Percentiles rank a stretch among this genome's conserved stretches.
Conservation (phyloP, 805 yeast species). For the Ogataea philodendri region DNA sequence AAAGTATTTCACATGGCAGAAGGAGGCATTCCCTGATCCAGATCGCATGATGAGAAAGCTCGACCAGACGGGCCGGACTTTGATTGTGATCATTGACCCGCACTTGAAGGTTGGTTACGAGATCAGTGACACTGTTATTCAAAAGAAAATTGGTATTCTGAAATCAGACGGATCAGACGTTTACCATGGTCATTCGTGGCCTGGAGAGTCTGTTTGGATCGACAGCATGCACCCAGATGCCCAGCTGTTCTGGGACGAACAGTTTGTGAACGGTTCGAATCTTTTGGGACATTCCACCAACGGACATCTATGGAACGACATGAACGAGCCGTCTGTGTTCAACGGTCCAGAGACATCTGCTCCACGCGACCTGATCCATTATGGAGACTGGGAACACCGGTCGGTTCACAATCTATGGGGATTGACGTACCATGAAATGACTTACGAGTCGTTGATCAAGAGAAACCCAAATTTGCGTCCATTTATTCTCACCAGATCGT, state of each 20-base stretch:
- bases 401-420: conserved; percentile 89
- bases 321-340: conserved; percentile 96
- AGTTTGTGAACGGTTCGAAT: conserved; percentile 45
- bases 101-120: conserved; percentile 74
- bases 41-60: conserved; percentile 61
- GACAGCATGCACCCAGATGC: conserved; percentile 74
- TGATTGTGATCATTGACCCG: conserved; percentile 88
- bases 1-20: conserved; percentile 91
- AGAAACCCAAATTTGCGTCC: conserved; percentile 66
- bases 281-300: conserved; percentile 56
- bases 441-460: conserved; percentile 59
- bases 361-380: conserved; percentile 77
- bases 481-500: conserved; percentile 82
- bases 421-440: conserved; percentile 73
- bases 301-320: conserved; percentile 91
- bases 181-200: conserved; percentile 94
- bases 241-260: conserved; percentile 54
- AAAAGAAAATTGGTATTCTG: conserved; percentile 43
- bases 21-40: conserved; percentile 71
- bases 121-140: conserved; percentile 53
- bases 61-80: conserved; percentile 70
- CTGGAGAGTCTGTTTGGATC: conserved; percentile 93
- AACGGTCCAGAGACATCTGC: conserved; percentile 92
- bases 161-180: conserved; percentile 42
- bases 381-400: conserved; percentile 84